Conservation (phyloP, 2,329 filamentous ascomycete species). For the Metarhizium rileyi region DNA sequence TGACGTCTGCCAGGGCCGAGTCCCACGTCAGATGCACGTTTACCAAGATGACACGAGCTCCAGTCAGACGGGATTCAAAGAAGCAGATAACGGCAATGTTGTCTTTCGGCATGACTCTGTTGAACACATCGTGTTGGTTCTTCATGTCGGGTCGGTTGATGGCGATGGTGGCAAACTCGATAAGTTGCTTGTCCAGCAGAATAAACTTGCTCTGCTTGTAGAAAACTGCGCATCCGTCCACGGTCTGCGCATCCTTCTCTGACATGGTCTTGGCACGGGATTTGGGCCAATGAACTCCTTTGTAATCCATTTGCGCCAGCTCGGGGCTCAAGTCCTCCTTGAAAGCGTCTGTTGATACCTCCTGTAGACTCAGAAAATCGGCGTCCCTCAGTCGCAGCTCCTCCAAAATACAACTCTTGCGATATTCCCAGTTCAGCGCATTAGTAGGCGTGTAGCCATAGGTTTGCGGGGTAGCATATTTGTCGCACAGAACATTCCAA, state of each 20-base stretch:
- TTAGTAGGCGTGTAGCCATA: constrained; percentile 86
- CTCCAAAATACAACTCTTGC: constrained; percentile 70
- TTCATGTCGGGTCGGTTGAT: constrained; percentile 97
- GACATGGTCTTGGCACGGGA: constrained; percentile 84
- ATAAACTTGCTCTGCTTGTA: constrained; percentile 95
- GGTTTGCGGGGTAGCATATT: constrained; percentile 72
- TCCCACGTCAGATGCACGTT: constrained; percentile 97
- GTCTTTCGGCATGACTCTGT: constrained; percentile 96
- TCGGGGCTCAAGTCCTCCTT: constrained; percentile 85
- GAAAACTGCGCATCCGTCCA: constrained; percentile 95
- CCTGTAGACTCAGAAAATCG: constrained; percentile 88
- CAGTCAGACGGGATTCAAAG: constrained; percentile 83
- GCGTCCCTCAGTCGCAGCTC: constrained; percentile 72
- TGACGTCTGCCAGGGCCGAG: constrained; percentile 81
- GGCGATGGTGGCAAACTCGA: constrained; percentile 84
- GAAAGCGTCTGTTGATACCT: constrained; percentile 86
- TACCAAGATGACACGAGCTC: constrained; percentile 83
- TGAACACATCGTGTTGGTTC: constrained; percentile 94
- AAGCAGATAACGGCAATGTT: constrained; percentile 90
- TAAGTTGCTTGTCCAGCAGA: constrained; percentile 83
- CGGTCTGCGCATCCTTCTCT: constrained; percentile 76
- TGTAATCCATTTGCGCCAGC: constrained; percentile 80
- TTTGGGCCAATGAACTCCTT: constrained; percentile 87
- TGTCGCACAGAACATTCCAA: constrained; percentile 94
- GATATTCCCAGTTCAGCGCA: constrained; percentile 79